Base-by-base conservation (phyloP, 768 basidiomycete species). In the Rhizopogon sp. region DNA sequence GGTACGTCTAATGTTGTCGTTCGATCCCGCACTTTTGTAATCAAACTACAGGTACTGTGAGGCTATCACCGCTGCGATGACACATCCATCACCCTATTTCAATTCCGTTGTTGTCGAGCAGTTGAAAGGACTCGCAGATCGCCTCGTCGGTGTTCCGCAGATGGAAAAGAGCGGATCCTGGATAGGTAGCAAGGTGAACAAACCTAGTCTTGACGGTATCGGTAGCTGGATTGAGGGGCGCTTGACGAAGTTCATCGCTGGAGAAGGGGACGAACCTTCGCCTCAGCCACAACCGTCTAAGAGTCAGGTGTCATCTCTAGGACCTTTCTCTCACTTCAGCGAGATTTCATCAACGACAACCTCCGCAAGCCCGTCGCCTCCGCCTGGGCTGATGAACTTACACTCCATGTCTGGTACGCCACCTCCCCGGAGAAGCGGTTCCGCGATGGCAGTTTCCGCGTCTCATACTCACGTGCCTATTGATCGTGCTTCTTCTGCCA, bases 171-270 rank as follows among this genome's bases (percentile, higher is more conserved):
- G 81, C 2, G 80, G 79, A 10, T 92, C 90, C 0, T 97, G 93
- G 93, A 92, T 93, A 54, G 77, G 83, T 11, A 79, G 83, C n/a
- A 94, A 92, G 67, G 77, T 95, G 58, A 79, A 85, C 37, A 93
- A 95, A 63, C 94, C 97, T 2, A 96, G 90, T 57, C 78, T 98
- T 44, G 94, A 98, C 67, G 87, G 85, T 35, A 83, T 98, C 47
- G 90, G 94, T 28, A 87, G 85, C 43, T 98, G 94, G 88, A 77
- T 98, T 25, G 96, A 93, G 71, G 88, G 90, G 11, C 83, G 89
- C 16, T 83, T 99, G 64, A 93, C 93, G 14, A 95, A 95, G 66
- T 86, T 99, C 61, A 93, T 99, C 56, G 91, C 95, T 8, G 97
- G 96, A 2, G 94, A 97, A 50, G 81, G 77, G n/a, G 88, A 88